A percentile compares a stretch with the other conserved stretches of the same genome.
phyloP scores from a whole-genome alignment of 1,284 basidiomycete species.

The Singerocomus inundabilis region DNA sequence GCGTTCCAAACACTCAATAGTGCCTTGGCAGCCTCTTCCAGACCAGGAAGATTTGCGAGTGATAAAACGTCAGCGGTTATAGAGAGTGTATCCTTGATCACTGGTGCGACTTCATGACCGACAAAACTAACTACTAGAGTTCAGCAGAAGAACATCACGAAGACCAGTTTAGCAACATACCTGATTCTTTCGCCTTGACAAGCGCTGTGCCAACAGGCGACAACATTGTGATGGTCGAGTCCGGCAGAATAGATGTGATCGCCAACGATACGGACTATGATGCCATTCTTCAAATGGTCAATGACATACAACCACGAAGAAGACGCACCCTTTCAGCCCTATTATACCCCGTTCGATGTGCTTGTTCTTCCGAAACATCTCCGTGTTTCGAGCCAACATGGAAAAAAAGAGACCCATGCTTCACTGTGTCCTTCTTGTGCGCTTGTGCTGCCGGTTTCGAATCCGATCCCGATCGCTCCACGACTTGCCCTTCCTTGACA shows the following conservation, averaged over 20 bases:
- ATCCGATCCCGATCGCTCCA: not conserved
- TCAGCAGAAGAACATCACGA: not conserved
- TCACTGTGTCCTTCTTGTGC: constrained; percentile 9
- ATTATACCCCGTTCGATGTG: constrained; percentile 18
- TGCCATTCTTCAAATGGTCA: not conserved
- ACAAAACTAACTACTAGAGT: constrained; percentile 17
- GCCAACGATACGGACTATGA: constrained; percentile 29
- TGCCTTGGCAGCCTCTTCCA: constrained; percentile 49
- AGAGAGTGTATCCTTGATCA: constrained; percentile 25
- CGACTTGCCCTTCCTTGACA: not conserved
- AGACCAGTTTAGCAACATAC: constrained; percentile 10
- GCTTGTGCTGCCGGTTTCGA: not conserved
- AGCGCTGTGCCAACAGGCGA: constrained; percentile 27
- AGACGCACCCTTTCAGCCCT: constrained; percentile 21
- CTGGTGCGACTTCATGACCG: constrained; percentile 21
- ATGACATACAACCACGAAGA: not conserved
- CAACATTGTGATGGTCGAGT: constrained; percentile 18
- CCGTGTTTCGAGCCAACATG: constrained; percentile 13
- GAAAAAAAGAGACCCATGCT: constrained; percentile 18
- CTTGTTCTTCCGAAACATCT: constrained; percentile 6
- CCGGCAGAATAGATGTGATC: constrained; percentile 28
- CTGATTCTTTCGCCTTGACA: constrained; percentile 21
- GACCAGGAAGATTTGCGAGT: constrained; percentile 55
- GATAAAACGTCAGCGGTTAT: constrained; percentile 45
- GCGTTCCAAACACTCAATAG: constrained; percentile 63